Percentiles rank a stretch among this genome's conserved stretches.
Conservation (phyloP, 2,329 filamentous ascomycete genomes). For the Elsinoe batatas region DNA sequence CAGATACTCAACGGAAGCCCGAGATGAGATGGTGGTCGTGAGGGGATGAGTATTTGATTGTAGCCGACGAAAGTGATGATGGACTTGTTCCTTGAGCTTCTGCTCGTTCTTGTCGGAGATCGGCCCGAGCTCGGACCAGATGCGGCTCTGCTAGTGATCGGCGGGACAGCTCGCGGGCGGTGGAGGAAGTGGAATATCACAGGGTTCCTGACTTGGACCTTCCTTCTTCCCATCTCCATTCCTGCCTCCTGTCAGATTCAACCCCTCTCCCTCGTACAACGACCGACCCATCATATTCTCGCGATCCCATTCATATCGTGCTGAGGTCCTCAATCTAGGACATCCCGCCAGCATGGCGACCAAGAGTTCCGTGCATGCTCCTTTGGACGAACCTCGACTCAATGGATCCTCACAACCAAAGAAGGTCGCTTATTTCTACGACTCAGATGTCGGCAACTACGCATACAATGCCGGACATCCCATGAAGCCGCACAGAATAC, state of each 20-base stretch:
- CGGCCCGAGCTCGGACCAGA: not conserved
- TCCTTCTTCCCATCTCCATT: not conserved
- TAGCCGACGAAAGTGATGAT: not conserved
- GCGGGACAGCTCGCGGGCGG: slow-evolving; percentile 1
- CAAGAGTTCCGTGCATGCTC: slow-evolving; percentile 34
- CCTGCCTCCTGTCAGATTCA: not conserved
- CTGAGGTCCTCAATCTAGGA: not conserved
- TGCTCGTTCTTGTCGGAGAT: not conserved
- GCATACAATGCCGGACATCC: slow-evolving; percentile 73
- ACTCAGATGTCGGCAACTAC: slow-evolving; percentile 96
- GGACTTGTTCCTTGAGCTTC: slow-evolving; percentile 1
- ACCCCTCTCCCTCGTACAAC: not conserved
- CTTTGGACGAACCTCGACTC: slow-evolving; percentile 42
- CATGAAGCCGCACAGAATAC: slow-evolving; percentile 59
- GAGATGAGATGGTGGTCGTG: not conserved
- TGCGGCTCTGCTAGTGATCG: slow-evolving; percentile 8
- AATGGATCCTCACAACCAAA: slow-evolving; percentile 52
- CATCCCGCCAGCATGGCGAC: slow-evolving; percentile 36
- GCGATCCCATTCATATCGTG: not conserved
- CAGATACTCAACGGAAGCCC: not conserved
- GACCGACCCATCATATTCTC: no score
- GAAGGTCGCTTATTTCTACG: slow-evolving; percentile 96
- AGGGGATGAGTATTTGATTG: no score
- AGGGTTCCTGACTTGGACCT: not conserved
- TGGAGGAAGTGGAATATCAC: not conserved